Base-by-base conservation (phyloP, 306 rosid genomes). In the Canavalia ensiformis region DNA sequence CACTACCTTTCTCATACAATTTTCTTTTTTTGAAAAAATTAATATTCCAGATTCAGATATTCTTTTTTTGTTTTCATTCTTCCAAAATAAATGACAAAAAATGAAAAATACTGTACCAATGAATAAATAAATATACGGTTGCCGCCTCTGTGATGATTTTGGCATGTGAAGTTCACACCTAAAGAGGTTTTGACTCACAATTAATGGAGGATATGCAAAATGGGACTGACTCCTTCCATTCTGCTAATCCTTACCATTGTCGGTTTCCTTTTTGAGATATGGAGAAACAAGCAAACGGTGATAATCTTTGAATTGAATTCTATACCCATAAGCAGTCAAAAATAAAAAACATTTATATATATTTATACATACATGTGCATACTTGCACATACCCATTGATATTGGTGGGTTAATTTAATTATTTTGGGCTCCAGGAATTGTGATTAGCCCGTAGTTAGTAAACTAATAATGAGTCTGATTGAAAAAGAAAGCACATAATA, bases 231-330 rank as follows among this genome's bases (percentile, higher is more conserved):
- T 41, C 9, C 29, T 30, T 55, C 34, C 39, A 11, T 54, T 10
- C 64, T 65, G 72, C 28, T 76, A 64, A 10, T 18, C 75, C 28
- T 63, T 68, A 13, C 3, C 4, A 10, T 41, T 62, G 84, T 82
- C 82, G 84, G 82, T 75, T 77, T 81, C 28, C 9, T 28, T 85
- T 60, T 34, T 11, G 5, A 34, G 72, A 76, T 2, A 72, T 66
- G 7, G 51, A 84, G 65, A 75, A 45, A 76, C 8, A 70, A 42
- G 28, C 59, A 39, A 58, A 75, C 75, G 67, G 85, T 80, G 65
- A 80, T 76, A 84, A 67, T 87, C 74, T 84, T 83, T 77, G 79
- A 84, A 74, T 87, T 87, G 89, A 66, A 35, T 68, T 83, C 72
- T 60, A 9, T 56, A 2, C 13, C 0, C n/a, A 55, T 9, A 50